Conservation (phyloP, 371 early-diverging fungal genomes). For the Mortierella sp. region DNA sequence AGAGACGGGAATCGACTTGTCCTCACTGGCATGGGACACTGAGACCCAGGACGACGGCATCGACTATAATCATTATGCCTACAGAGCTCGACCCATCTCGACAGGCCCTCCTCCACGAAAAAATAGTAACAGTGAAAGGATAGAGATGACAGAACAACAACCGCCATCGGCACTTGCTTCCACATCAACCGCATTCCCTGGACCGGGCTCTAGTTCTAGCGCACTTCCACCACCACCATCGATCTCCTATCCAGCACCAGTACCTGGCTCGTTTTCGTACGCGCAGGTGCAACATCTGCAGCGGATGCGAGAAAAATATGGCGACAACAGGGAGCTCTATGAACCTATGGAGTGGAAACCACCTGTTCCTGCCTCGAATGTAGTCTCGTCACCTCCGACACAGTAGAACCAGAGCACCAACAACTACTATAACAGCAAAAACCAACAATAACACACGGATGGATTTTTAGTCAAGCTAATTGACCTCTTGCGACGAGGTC, state of each 20-base stretch:
- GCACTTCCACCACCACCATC: background rate
- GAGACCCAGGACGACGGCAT: constrained; percentile 50
- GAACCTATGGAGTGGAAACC: constrained; percentile 43
- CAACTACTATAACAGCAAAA: background rate
- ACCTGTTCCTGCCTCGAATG: background rate
- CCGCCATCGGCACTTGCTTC: constrained; percentile 1
- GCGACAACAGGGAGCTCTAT: constrained; percentile 38
- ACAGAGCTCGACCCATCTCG: constrained; percentile 46
- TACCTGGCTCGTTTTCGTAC: constrained; percentile 32
- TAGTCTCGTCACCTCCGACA: background rate
- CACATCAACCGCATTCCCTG: background rate
- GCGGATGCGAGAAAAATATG: constrained; percentile 37
- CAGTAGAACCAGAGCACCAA: background rate
- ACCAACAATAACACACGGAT: background rate
- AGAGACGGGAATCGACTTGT: constrained; percentile 46
- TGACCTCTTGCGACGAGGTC: background rate
- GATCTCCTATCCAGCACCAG: background rate
- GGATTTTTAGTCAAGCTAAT: background rate
- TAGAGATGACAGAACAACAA: constrained; percentile 45
- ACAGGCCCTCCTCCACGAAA: constrained; percentile 32
- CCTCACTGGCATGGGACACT: constrained; percentile 54
- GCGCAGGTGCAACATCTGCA: constrained; percentile 47
- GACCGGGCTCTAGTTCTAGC: constrained; percentile 19
- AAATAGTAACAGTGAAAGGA: constrained; percentile 22
- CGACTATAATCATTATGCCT: constrained; percentile 52